These are phyloP conservation scores for Truncatella angustata DNA, from an alignment of 2,329 filamentous ascomycete species.

Conservation along the genomic window DNA sequence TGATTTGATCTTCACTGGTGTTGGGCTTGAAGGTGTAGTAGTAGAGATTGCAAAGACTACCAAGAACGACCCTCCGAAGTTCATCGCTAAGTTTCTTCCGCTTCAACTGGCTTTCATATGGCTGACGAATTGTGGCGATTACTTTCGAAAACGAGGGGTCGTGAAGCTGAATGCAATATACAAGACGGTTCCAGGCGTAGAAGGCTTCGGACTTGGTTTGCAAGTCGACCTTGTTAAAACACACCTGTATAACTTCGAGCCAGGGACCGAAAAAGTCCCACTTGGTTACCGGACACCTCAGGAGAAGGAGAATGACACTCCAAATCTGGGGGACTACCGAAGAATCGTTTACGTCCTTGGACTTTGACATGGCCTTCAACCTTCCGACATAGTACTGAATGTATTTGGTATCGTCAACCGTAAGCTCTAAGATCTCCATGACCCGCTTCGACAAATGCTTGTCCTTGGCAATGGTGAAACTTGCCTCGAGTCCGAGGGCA, in stretches of 20 bases:
- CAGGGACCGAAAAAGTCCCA: conserved; percentile 76
- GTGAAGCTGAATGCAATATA: conserved; percentile 70
- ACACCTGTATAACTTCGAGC: conserved; percentile 76
- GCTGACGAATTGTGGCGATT: conserved; percentile 56
- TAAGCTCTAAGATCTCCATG: conserved; percentile 59
- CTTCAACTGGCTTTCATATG: conserved; percentile 66
- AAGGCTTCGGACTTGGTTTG: conserved; percentile 74
- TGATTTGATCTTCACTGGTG: conserved; percentile 62
- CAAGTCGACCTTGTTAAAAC: conserved; percentile 77
- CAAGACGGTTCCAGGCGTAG: conserved; percentile 80
- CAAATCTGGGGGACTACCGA: conserved; percentile 81
- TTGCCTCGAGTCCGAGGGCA: conserved; percentile 68
- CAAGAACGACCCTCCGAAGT: conserved; percentile 56
- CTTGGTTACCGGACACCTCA: conserved; percentile 62
- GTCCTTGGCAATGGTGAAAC: conserved; percentile 67
- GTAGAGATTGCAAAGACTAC: conserved; percentile 74
- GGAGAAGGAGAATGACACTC: conserved; percentile 76
- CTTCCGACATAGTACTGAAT: conserved; percentile 67
- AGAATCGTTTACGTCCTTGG: conserved; percentile 60
- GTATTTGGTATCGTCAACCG: conserved; percentile 61
- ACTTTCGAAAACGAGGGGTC: conserved; percentile 58
- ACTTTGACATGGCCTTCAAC: conserved; percentile 67
- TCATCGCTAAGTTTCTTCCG: conserved; percentile 61
- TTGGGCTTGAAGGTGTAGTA: conserved; percentile 81
- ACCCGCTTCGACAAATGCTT: conserved; percentile 65